Conservation (phyloP, 2,329 filamentous ascomycete genomes). For the Aspergillus sclerotialis region DNA sequence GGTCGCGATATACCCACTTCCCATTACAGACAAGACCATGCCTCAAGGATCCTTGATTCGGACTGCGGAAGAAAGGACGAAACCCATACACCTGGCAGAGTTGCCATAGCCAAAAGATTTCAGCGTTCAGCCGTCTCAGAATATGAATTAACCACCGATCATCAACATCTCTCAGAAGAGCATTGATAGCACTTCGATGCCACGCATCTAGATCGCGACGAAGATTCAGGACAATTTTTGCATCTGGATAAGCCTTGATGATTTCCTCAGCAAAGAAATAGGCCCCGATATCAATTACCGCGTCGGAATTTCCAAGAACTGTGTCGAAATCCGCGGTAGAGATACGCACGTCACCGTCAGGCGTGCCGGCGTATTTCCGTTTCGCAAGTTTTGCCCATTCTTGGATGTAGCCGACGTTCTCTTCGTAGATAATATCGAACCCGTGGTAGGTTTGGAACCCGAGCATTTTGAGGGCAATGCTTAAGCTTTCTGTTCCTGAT, state of each 20-base stretch:
- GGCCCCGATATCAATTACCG: conserved; percentile 12
- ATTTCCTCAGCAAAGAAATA: conserved; percentile 13
- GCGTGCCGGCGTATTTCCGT: background rate
- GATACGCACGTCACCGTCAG: background rate
- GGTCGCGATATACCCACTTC: conserved; percentile 9
- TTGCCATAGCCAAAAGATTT: conserved; percentile 7
- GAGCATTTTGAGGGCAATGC: conserved; percentile 14
- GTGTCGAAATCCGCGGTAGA: conserved; percentile 6
- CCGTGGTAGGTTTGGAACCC: conserved; percentile 16
- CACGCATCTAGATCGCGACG: conserved; percentile 13
- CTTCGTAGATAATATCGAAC: conserved; percentile 5
- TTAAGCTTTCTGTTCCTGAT: conserved; percentile 18
- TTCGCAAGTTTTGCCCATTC: background rate
- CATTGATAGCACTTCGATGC: conserved; percentile 4
- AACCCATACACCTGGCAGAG: background rate
- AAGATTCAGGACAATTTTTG: conserved; percentile 16
- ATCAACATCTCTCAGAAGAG: conserved; percentile 1
- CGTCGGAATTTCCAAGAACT: conserved; percentile 7
- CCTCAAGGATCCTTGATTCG: background rate
- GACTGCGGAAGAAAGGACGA: conserved; percentile 3
- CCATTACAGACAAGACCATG: conserved; percentile 6
- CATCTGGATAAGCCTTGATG: conserved; percentile 15
- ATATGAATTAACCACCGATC: conserved; percentile 1
- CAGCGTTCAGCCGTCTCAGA: conserved; percentile 3
- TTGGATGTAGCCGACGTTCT: background rate